These are phyloP conservation scores for Mycena vitilis DNA, from an alignment of 768 basidiomycete genomes.

Conservation along the genomic window DNA sequence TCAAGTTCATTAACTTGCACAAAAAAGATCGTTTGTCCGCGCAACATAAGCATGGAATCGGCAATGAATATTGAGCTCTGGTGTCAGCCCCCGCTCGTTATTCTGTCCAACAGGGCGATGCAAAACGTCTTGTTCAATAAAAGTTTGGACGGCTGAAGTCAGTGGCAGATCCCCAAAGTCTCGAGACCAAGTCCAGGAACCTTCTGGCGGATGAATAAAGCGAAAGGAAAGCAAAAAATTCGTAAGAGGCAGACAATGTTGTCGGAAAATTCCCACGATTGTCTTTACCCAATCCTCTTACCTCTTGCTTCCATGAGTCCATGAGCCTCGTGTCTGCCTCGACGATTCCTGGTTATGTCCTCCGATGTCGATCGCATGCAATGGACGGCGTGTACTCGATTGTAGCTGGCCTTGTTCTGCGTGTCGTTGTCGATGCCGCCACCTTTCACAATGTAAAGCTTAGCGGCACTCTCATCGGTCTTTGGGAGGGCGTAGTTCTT, in stretches of 20 bases:
- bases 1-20: too few species aligned
- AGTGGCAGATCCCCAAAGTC: too few species aligned
- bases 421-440: slow-evolving; percentile 68
- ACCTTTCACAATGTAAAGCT: slow-evolving; percentile 61
- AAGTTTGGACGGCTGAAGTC: too few species aligned
- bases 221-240: too few species aligned
- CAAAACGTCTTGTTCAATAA: too few species aligned
- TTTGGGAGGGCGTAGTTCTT: slow-evolving; percentile 85
- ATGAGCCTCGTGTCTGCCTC: slow-evolving; percentile 31
- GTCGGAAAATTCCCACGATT: slow-evolving; percentile 6
- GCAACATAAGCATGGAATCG: too few species aligned
- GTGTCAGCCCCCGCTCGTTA: too few species aligned
- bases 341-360: slow-evolving; percentile 31
- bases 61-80: too few species aligned
- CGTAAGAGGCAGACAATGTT: background rate
- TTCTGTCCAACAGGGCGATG: too few species aligned
- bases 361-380: slow-evolving; percentile 30
- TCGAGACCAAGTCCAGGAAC: too few species aligned
- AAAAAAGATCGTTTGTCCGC: too few species aligned
- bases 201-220: too few species aligned
- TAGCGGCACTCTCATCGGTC: slow-evolving; percentile 73
- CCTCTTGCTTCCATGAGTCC: slow-evolving; percentile 4
- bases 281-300: background rate
- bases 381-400: slow-evolving; percentile 84
- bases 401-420: slow-evolving; percentile 72